A percentile compares a stretch with the other conserved stretches of the same genome.
Conservation (phyloP, 2,329 filamentous ascomycete species). For the Penicillium glabrum region DNA sequence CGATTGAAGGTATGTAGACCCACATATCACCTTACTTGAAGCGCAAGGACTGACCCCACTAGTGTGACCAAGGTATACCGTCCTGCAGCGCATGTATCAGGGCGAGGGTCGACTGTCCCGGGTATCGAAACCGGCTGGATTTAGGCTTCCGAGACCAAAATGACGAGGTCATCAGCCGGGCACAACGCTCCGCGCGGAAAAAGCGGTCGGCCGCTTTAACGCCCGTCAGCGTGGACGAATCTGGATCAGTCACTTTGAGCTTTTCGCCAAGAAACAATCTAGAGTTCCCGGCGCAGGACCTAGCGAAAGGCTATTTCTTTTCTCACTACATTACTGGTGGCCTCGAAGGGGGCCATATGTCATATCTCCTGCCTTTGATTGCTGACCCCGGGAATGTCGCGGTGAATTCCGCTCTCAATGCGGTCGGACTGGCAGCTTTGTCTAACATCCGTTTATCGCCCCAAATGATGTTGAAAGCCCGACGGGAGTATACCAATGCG, state of each 20-base stretch:
- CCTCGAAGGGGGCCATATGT: constrained; percentile 1
- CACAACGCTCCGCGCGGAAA: neutral
- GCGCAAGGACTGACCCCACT: neutral
- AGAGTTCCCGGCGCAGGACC: constrained; percentile 4
- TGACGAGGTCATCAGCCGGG: constrained; percentile 5
- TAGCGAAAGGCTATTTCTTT: constrained; percentile 6
- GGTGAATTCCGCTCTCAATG: constrained; percentile 7
- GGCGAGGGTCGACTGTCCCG: constrained; percentile 6
- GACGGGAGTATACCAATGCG: constrained; percentile 10
- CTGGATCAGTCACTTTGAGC: neutral
- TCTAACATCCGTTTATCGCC: constrained; percentile 11
- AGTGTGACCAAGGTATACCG: constrained; percentile 11
- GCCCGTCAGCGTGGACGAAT: neutral
- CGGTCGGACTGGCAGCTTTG: constrained; percentile 8
- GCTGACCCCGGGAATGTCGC: neutral
- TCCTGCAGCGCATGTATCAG: constrained; percentile 10
- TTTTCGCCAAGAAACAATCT: neutral
- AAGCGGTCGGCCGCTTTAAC: neutral
- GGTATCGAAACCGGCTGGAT: constrained; percentile 11
- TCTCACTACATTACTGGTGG: constrained; percentile 7
- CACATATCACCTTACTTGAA: neutral
- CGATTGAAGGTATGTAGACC: constrained; percentile 10
- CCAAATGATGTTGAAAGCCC: constrained; percentile 8
- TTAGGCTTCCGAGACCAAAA: constrained; percentile 6
- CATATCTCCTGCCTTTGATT: neutral